phyloP scores from a whole-genome alignment of 164 flowering plant species.

The Umbilicus rupestris region DNA sequence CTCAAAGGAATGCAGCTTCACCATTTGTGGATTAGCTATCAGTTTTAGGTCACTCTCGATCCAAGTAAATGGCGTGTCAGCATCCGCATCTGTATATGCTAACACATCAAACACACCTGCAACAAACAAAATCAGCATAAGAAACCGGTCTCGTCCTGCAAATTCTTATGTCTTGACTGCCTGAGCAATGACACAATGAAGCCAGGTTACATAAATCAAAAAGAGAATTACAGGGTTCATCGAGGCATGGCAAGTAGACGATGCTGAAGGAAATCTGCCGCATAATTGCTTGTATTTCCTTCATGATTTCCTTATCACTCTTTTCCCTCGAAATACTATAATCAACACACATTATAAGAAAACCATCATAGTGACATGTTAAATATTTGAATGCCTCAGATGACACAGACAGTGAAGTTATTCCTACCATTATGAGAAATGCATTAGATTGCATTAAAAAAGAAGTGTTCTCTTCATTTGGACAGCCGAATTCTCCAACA shows the following conservation, averaged over 20 bases:
- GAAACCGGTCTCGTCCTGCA: no score
- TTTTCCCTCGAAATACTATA: constrained; percentile 82
- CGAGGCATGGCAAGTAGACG: constrained; percentile 91
- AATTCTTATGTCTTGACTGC: no score
- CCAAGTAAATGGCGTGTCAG: constrained; percentile 88
- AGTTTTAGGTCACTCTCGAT: constrained; percentile 91
- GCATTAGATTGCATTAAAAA: no score
- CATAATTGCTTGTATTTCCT: constrained; percentile 98
- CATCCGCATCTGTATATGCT: constrained; percentile 86
- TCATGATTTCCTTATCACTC: constrained; percentile 97
- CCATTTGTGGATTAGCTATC: constrained; percentile 93
- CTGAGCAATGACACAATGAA: no score
- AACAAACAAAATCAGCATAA: background rate
- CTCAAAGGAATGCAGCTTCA: constrained; percentile 88
- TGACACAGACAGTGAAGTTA: no score
- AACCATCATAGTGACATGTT: no score
- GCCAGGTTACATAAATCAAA: background rate
- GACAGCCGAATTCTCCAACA: no score
- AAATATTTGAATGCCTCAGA: no score
- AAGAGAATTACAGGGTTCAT: constrained; percentile 58
- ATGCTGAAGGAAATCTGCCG: constrained; percentile 89
- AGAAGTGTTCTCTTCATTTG: no score
- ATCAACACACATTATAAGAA: background rate
- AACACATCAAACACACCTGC: constrained; percentile 93
- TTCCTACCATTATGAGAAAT: no score